Percentiles rank a stretch among this genome's conserved stretches.
phyloP scores from a whole-genome alignment of 2,329 filamentous ascomycete species.

The Penicillium digitatum region DNA sequence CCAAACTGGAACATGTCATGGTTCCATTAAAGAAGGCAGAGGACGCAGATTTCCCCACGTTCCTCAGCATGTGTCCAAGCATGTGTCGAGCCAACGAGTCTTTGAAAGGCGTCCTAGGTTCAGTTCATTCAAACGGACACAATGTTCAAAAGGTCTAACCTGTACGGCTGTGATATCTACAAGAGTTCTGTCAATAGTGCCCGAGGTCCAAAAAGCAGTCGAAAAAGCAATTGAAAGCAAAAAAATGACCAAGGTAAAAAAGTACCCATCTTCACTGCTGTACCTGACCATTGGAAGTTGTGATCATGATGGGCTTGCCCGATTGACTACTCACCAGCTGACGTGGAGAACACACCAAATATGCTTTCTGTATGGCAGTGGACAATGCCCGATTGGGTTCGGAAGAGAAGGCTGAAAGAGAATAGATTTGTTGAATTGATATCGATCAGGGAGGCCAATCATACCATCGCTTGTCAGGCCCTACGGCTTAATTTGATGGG shows the following conservation, averaged over 20 bases:
- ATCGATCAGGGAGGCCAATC: background rate
- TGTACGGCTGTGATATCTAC: background rate
- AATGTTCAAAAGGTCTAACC: conserved; percentile 1
- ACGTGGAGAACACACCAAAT: background rate
- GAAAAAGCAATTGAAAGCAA: background rate
- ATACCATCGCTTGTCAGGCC: background rate
- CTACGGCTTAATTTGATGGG: background rate
- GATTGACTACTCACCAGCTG: background rate
- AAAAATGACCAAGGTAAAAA: background rate
- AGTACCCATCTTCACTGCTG: too few relatives aligned
- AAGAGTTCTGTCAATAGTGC: conserved; percentile 1
- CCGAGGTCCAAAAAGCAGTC: background rate
- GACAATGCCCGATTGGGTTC: background rate
- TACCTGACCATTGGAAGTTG: background rate
- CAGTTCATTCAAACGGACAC: background rate
- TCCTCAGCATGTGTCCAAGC: conserved; percentile 4
- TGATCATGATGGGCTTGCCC: background rate
- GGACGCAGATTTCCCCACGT: background rate
- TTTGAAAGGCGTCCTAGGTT: background rate
- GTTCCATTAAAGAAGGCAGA: conserved; percentile 7
- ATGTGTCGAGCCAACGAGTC: conserved; percentile 12
- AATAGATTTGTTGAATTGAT: background rate
- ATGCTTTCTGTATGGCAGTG: background rate
- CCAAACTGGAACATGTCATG: conserved; percentile 1
- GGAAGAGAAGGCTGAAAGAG: background rate